Conservation (phyloP, 768 basidiomycete species). For the Boletus patriciae region DNA sequence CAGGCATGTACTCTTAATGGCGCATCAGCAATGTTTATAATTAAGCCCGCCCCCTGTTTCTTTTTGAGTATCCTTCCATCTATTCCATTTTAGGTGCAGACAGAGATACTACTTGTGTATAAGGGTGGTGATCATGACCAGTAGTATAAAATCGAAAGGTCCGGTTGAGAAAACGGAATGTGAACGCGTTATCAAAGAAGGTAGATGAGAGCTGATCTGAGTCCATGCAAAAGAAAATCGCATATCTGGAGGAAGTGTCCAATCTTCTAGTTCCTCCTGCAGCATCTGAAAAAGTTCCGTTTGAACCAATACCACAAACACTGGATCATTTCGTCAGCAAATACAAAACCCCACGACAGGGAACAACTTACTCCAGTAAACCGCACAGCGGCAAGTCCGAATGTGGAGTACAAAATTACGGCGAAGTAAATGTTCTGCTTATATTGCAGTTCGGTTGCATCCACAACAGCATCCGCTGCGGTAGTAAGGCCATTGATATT, state of each 20-base stretch:
- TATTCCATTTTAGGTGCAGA: constrained; percentile 25
- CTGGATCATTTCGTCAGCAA: constrained; percentile 38
- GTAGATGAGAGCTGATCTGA: constrained; percentile 32
- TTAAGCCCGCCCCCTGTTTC: constrained; percentile 17
- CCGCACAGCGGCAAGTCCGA: constrained; percentile 66
- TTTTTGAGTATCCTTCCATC: constrained; percentile 25
- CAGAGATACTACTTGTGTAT: constrained; percentile 20
- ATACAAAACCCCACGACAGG: not conserved
- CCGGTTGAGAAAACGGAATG: constrained; percentile 15
- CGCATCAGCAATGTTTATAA: not conserved
- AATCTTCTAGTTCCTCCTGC: constrained; percentile 61
- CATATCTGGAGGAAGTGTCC: constrained; percentile 12
- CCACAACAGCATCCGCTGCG: constrained; percentile 36
- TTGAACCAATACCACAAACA: constrained; percentile 82
- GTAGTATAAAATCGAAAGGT: constrained; percentile 28
- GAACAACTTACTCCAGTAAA: constrained; percentile 66
- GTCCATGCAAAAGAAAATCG: constrained; percentile 26
- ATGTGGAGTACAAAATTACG: constrained; percentile 79
- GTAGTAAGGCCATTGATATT: constrained; percentile 65
- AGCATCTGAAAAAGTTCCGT: constrained; percentile 79
- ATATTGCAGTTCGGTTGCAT: constrained; percentile 41
- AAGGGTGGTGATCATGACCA: constrained; percentile 15
- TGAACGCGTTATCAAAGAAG: constrained; percentile 27
- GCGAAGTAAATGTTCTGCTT: constrained; percentile 70
- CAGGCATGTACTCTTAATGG: constrained; percentile 60